These are phyloP conservation scores for Penicillium manginii DNA, from an alignment of 495 filamentous ascomycete species.

Conservation along the genomic window DNA sequence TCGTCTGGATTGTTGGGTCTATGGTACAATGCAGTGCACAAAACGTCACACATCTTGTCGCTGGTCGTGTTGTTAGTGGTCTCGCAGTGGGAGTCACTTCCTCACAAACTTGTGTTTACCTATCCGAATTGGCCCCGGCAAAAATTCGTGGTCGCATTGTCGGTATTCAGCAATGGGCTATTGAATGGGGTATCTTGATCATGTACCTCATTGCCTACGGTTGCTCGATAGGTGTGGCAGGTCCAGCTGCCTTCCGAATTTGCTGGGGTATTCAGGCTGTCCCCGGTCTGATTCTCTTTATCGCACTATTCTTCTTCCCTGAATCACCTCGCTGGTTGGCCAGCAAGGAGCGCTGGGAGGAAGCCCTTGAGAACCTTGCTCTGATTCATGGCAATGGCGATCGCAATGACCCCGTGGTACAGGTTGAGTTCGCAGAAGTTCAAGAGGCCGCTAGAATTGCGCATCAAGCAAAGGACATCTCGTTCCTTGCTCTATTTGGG, in stretches of 20 bases:
- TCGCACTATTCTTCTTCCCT: slow-evolving; percentile 71
- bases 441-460: slow-evolving; percentile 57
- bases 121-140: slow-evolving; percentile 71
- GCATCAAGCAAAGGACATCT: slow-evolving; percentile 58
- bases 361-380: slow-evolving; percentile 68
- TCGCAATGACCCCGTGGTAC: slow-evolving; percentile 65
- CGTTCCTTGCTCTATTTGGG: slow-evolving; percentile 57
- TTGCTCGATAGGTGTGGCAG: slow-evolving; percentile 58
- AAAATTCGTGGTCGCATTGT: slow-evolving; percentile 70
- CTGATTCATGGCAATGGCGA: slow-evolving; percentile 70
- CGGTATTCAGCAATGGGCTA: slow-evolving; percentile 75
- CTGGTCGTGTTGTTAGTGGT: slow-evolving; percentile 72
- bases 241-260: slow-evolving; percentile 65
- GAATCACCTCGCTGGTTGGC: slow-evolving; percentile 76
- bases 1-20: slow-evolving; percentile 74
- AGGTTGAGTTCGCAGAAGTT: slow-evolving; percentile 77
- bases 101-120: slow-evolving; percentile 81
- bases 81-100: slow-evolving; percentile 75
- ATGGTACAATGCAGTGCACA: slow-evolving; percentile 66
- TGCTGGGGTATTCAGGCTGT: slow-evolving; percentile 77
- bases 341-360: slow-evolving; percentile 66
- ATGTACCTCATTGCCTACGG: slow-evolving; percentile 66
- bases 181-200: slow-evolving; percentile 70
- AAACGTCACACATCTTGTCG: slow-evolving; percentile 65
- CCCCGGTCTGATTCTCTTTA: slow-evolving; percentile 64